Evolutionary conservation across 495 filamentous ascomycete genomes (phyloP).

Genomic region (Penicillium canescens): DNA sequence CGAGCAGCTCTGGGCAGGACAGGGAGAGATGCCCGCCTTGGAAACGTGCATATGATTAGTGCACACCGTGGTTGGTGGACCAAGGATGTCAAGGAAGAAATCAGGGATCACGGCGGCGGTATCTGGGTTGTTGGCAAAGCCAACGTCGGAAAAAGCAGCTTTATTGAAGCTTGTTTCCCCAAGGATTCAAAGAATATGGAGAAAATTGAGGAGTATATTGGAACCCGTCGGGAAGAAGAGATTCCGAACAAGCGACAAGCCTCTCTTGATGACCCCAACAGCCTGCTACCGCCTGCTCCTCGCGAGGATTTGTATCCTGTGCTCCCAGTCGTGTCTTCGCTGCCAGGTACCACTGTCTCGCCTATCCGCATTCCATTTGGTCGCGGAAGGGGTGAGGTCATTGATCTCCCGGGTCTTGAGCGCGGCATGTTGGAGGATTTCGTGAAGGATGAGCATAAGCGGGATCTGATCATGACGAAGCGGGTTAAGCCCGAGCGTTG

Average conservation of each 20-base stretch:
- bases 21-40: slow-evolving; percentile 66
- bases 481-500: slow-evolving; percentile 67
- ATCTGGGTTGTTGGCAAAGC: slow-evolving; percentile 98
- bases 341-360: slow-evolving; percentile 92
- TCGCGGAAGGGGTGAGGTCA: slow-evolving; percentile 81
- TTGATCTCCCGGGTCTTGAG: slow-evolving; percentile 86
- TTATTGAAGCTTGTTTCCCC: slow-evolving; percentile 83
- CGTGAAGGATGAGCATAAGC: slow-evolving; percentile 62
- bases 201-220: slow-evolving; percentile 36
- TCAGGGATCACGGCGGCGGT: slow-evolving; percentile 76
- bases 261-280: slow-evolving; percentile 22
- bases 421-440: slow-evolving; percentile 68
- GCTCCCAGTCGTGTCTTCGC: slow-evolving; percentile 79
- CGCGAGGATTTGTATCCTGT: slow-evolving; percentile 70
- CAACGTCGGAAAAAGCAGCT: slow-evolving; percentile 94
- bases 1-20: slow-evolving; percentile 65
- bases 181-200: slow-evolving; percentile 64
- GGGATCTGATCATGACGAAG: slow-evolving; percentile 71
- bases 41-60: slow-evolving; percentile 83
- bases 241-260: slow-evolving; percentile 13
- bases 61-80: slow-evolving; percentile 88
- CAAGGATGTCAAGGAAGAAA: slow-evolving; percentile 77
- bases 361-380: slow-evolving; percentile 91
- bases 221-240: slow-evolving; percentile 25
- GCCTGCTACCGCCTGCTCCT: slow-evolving; percentile 72